A percentile compares a stretch with the other conserved stretches of the same genome.
Evolutionary conservation across 2,329 filamentous ascomycete species (phyloP).

Genomic region (Diaporthe helianthi): DNA sequence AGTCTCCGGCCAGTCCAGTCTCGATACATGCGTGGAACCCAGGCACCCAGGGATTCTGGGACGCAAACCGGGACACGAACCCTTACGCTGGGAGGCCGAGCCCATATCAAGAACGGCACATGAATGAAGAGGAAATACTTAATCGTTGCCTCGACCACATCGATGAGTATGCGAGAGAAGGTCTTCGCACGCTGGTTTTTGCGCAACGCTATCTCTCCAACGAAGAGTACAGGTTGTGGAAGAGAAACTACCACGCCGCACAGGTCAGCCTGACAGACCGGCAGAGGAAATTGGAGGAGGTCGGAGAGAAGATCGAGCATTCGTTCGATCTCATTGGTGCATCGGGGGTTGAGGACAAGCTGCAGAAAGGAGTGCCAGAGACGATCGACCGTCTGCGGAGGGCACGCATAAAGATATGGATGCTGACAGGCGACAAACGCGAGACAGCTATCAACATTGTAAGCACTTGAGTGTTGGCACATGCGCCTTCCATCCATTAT

Average conservation of each 20-base stretch:
- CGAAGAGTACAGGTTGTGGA: constrained; percentile 79
- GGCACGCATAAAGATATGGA: constrained; percentile 90
- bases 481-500: neutral
- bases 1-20: constrained; percentile 57
- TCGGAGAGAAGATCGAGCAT: constrained; percentile 80
- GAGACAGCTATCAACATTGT: constrained; percentile 87
- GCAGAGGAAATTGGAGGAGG: constrained; percentile 77
- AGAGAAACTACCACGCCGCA: constrained; percentile 76
- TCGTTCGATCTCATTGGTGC: constrained; percentile 80
- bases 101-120: constrained; percentile 2
- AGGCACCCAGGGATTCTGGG: constrained; percentile 52
- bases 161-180: constrained; percentile 87
- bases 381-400: constrained; percentile 83
- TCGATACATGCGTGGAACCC: constrained; percentile 30
- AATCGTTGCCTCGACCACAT: constrained; percentile 85
- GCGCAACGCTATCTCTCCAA: constrained; percentile 78
- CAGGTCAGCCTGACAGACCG: constrained; percentile 79
- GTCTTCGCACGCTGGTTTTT: constrained; percentile 81
- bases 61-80: neutral
- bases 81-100: neutral
- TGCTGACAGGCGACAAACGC: constrained; percentile 88
- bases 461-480: neutral
- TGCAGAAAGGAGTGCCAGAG: constrained; percentile 86
- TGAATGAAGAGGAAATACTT: constrained; percentile 70
- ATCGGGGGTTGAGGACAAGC: constrained; percentile 88